Evolutionary conservation across 768 basidiomycete species (phyloP).

Genomic region (Tulasnella sp.): DNA sequence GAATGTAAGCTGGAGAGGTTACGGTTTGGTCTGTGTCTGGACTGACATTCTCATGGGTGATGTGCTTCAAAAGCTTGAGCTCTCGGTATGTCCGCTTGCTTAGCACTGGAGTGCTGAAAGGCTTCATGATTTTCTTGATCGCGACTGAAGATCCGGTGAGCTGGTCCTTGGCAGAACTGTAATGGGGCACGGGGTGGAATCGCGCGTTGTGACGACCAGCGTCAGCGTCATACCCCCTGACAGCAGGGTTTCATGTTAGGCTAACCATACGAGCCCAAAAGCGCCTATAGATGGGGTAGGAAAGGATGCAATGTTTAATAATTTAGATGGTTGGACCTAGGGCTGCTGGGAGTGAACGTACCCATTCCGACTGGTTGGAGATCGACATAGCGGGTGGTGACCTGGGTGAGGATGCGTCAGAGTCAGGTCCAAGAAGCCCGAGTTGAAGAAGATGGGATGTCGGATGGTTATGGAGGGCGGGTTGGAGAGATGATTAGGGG

Average conservation of each 20-base stretch:
- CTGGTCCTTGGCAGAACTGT: conserved; percentile 89
- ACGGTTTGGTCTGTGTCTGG: neutral
- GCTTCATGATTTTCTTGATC: conserved; percentile 99
- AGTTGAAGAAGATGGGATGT: neutral
- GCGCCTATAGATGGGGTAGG: conserved; percentile 61
- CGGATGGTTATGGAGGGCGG: neutral
- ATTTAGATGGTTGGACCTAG: conserved; percentile 1
- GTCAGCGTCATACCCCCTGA: neutral
- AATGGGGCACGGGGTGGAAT: neutral
- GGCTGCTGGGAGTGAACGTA: conserved; percentile 35
- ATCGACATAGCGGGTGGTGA: conserved; percentile 97
- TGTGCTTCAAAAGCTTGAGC: conserved; percentile 95
- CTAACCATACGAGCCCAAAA: conserved; percentile 95
- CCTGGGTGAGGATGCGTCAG: conserved; percentile 42
- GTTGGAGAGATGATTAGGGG: neutral
- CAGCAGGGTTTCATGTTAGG: conserved; percentile 17
- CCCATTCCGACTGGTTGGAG: conserved; percentile 99
- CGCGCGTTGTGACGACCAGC: neutral
- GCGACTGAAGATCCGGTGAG: conserved; percentile 89
- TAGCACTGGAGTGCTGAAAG: conserved; percentile 97
- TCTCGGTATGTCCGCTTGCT: conserved; percentile 97
- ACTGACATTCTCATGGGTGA: conserved; percentile 43
- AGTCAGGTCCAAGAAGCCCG: neutral
- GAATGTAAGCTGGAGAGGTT: neutral
- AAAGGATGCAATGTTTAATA: neutral